Percentiles rank a stretch among this genome's conserved stretches.
phyloP scores from a whole-genome alignment of 805 yeast species.

The Priceomyces fermenticarens region DNA sequence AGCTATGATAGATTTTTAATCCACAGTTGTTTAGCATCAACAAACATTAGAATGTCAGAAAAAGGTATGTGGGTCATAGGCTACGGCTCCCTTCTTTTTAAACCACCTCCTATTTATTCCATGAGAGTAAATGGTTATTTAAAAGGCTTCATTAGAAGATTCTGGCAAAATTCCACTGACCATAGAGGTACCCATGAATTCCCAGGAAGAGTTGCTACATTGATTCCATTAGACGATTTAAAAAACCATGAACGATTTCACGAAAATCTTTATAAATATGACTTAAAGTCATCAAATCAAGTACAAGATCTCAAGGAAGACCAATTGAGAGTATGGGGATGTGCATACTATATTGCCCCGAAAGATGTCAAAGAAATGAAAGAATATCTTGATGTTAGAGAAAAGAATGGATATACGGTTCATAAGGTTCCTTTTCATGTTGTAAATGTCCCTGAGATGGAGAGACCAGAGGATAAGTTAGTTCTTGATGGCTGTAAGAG shows the following conservation, averaged over 20 bases:
- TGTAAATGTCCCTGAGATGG: slow-evolving; percentile 19
- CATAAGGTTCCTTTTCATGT: slow-evolving; percentile 66
- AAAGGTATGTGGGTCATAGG: slow-evolving; percentile 78
- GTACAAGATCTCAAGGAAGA: slow-evolving; percentile 28
- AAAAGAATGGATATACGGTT: slow-evolving; percentile 82
- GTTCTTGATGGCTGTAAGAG: slow-evolving; percentile 13
- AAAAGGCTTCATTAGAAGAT: slow-evolving; percentile 73
- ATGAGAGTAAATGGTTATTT: slow-evolving; percentile 69
- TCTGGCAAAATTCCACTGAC: slow-evolving; percentile 90
- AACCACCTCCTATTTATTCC: slow-evolving; percentile 77
- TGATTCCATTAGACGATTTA: slow-evolving; percentile 60
- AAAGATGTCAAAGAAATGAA: slow-evolving; percentile 58
- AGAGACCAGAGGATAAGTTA: slow-evolving; percentile 6
- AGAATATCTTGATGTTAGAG: slow-evolving; percentile 74
- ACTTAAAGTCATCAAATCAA: slow-evolving; percentile 13
- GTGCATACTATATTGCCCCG: slow-evolving; percentile 77
- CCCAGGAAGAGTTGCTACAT: slow-evolving; percentile 90
- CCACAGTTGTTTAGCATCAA: too few species aligned
- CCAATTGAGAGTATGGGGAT: slow-evolving; percentile 66
- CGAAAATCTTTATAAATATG: slow-evolving; percentile 39
- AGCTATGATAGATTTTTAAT: too few species aligned
- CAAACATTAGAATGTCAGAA: slow-evolving; percentile 4
- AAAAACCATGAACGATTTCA: slow-evolving; percentile 37
- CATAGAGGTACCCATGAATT: slow-evolving; percentile 82
- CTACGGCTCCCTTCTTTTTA: slow-evolving; percentile 84